Evolutionary conservation across 495 filamentous ascomycete genomes (phyloP).

Genomic region (Lentithecium fluviatile): DNA sequence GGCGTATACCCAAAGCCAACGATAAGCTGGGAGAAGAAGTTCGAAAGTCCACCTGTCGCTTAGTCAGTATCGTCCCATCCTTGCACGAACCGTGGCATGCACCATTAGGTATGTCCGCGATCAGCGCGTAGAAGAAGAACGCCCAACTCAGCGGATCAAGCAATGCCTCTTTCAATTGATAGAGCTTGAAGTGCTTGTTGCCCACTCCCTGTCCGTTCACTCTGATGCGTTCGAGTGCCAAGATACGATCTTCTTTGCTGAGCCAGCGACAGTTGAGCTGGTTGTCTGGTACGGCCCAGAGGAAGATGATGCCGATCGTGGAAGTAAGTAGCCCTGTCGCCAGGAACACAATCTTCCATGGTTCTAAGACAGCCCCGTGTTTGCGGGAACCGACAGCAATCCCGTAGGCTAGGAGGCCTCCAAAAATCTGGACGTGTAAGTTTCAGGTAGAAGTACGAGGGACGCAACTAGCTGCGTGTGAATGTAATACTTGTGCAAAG

Average conservation of each 20-base stretch:
- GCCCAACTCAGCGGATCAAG: conserved; percentile 52
- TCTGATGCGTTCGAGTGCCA: conserved; percentile 45
- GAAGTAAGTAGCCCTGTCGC: conserved; percentile 63
- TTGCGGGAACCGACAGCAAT: conserved; percentile 58
- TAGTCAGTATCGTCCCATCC: conserved; percentile 1
- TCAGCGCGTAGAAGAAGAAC: conserved; percentile 61
- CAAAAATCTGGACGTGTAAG: conserved; percentile 48
- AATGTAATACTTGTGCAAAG: conserved; percentile 41
- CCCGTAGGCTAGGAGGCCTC: conserved; percentile 63
- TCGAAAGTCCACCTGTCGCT: conserved; percentile 57
- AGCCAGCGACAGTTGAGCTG: conserved; percentile 69
- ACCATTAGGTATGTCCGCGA: conserved; percentile 63
- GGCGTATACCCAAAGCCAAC: conserved; percentile 58
- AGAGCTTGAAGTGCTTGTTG: conserved; percentile 45
- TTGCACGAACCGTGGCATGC: background rate
- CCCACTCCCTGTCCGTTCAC: conserved; percentile 44
- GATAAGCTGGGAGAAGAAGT: conserved; percentile 71
- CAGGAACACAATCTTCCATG: conserved; percentile 70
- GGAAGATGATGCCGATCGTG: conserved; percentile 56
- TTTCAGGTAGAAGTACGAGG: background rate
- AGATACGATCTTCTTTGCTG: conserved; percentile 58
- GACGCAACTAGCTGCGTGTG: conserved; percentile 33
- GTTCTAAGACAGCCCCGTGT: conserved; percentile 55
- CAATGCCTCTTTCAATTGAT: conserved; percentile 44
- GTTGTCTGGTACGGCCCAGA: conserved; percentile 66